Evolutionary conservation across 164 flowering plant genomes (phyloP), one percentile per base, ranked within the genome.

Genomic region (Berberis vulgaris): DNA sequence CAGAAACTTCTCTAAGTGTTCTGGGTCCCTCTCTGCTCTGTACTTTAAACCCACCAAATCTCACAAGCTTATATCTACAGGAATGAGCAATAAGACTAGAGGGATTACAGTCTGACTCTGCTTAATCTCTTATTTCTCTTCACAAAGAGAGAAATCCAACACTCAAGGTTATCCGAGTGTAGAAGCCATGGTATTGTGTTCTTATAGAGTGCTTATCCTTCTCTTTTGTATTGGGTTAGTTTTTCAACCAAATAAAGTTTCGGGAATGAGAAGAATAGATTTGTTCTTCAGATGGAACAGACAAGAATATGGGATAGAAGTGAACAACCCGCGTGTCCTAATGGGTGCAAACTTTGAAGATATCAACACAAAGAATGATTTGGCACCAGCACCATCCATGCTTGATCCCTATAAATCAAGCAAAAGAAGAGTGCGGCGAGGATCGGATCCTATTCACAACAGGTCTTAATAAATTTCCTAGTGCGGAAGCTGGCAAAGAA

Each of bases 371-470:
- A 63, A 60, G 62, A 67, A 63, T 55, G 66, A 72, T 63, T 60
- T 69, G 26, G 84, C 82, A 39, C 84, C 90, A 50, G 75, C 72
- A 5, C 82, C 87, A 8, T 61, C 83, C n/a, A 60, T 61, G 62
- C 74, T 72, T 60, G 85, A 84, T 74, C 85, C 89, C 4, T 73
- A 76, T 60, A 83, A 77, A 54, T 84, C 85, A 4, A 72, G 77
- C 72, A 85, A 89, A 67, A 68, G 96, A 79, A 77, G 82, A 67
- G 82, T 86, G 65, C 75, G 76, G 59, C 66, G 78, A 69, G 92
- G 96, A 67, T 79, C 92, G 3, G 89, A 89, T 61, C 96, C 96
- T 5, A 89, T 89, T 63, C 96, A 89, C 72, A 86, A 89, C 74
- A 82, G 79, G 67, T 67, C 88, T 71, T 86, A 81, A 83, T 8